Conservation (phyloP, 2,329 filamentous ascomycete species). For the Pyrenophora tritici-repentis region DNA sequence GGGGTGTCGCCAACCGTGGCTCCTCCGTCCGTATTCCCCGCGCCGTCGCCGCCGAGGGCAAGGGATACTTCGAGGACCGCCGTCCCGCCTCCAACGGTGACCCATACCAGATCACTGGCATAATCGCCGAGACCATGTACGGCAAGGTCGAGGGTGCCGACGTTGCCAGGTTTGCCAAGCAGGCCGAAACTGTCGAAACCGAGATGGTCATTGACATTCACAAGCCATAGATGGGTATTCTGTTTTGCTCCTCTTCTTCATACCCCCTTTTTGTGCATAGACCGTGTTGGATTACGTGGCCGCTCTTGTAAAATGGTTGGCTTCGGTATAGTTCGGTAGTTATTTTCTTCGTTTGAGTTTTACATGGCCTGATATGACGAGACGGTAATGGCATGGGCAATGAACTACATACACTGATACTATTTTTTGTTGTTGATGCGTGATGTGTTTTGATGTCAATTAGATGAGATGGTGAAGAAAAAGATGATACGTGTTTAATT, state of each 20-base stretch:
- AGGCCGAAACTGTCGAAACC: conserved; percentile 40
- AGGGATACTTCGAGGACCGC: conserved; percentile 85
- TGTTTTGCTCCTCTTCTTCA: conserved; percentile 10
- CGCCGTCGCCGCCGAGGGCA: conserved; percentile 81
- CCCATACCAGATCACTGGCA: conserved; percentile 82
- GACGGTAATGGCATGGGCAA: neutral
- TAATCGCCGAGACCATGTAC: conserved; percentile 73
- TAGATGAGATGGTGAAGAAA: no score
- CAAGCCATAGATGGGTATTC: conserved; percentile 29
- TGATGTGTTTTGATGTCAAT: no score
- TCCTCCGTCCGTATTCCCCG: conserved; percentile 91
- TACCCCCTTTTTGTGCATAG: conserved; percentile 17
- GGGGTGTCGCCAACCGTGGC: conserved; percentile 94
- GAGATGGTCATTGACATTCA: conserved; percentile 40
- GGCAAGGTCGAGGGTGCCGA: conserved; percentile 57
- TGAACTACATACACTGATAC: neutral
- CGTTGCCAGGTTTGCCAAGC: conserved; percentile 48
- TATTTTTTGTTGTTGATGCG: no score
- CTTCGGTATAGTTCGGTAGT: neutral
- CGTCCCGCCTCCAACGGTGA: conserved; percentile 79
- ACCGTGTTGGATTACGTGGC: neutral
- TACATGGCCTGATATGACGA: neutral
- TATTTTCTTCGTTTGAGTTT: neutral
- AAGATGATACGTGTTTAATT: no score
- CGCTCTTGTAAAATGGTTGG: neutral